phyloP scores from a whole-genome alignment of 192 early-diverging fungal species.

The Coemansia sp. region DNA sequence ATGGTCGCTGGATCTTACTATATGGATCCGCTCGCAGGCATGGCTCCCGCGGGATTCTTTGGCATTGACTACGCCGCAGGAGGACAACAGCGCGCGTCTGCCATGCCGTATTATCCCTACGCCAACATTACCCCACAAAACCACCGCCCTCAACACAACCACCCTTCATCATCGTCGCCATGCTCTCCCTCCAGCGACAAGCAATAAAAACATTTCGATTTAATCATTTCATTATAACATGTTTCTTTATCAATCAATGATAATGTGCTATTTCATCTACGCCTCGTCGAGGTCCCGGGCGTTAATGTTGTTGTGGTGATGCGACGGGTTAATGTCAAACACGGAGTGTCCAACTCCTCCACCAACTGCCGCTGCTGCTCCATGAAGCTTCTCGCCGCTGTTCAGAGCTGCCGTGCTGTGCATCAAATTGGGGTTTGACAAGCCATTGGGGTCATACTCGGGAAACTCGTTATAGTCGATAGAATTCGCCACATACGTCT shows the following conservation, averaged over 20 bases:
- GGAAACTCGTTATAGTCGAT: constrained; percentile 56
- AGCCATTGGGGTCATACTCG: constrained; percentile 37
- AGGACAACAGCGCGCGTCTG: not conserved
- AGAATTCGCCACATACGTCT: constrained; percentile 26
- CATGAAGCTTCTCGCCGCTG: constrained; percentile 12
- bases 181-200: not conserved
- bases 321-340: constrained; percentile 36
- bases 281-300: constrained; percentile 49
- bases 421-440: constrained; percentile 7
- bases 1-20: constrained; percentile 28
- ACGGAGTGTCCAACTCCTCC: constrained; percentile 11
- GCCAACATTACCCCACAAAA: constrained; percentile 6
- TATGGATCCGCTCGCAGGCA: not conserved
- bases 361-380: not conserved
- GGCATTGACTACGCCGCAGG: constrained; percentile 10
- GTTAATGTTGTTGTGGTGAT: constrained; percentile 37
- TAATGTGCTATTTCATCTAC: not conserved
- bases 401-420: not conserved
- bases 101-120: constrained; percentile 21
- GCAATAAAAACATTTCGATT: not conserved
- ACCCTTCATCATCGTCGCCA: not conserved
- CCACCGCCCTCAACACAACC: not conserved
- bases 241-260: not conserved
- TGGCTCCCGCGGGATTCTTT: constrained; percentile 16
- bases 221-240: not conserved